phyloP scores from a whole-genome alignment of 441 rosid genomes.

The Populus hybrid region DNA sequence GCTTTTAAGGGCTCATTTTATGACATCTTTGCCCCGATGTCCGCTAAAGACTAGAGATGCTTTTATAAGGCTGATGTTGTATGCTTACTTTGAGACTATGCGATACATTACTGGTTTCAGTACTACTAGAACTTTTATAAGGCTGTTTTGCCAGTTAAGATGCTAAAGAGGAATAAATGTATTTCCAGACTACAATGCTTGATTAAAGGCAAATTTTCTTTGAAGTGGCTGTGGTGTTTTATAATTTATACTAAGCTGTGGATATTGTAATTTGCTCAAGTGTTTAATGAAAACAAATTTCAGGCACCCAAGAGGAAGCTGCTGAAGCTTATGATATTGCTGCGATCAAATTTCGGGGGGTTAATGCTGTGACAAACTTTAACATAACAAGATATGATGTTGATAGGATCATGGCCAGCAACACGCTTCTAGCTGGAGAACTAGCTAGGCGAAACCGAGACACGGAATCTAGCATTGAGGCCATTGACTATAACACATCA shows the following conservation, averaged over 20 bases:
- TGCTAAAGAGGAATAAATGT: conserved; percentile 12
- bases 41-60: conserved; percentile 36
- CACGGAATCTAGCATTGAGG: conserved; percentile 22
- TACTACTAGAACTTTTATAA: conserved; percentile 22
- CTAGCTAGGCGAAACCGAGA: conserved; percentile 55
- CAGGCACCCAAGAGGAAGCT: conserved; percentile 97
- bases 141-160: conserved; percentile 23
- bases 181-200: background rate
- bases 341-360: conserved; percentile 90
- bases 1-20: conserved; percentile 19
- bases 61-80: conserved; percentile 52
- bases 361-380: conserved; percentile 90
- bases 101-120: conserved; percentile 21
- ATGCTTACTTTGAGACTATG: conserved; percentile 27
- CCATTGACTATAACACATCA: conserved; percentile 7
- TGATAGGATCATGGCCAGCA: conserved; percentile 65
- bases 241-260: background rate
- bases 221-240: background rate
- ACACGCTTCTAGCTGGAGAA: conserved; percentile 58
- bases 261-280: background rate
- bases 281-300: background rate
- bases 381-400: conserved; percentile 68
- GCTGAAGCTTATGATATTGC: conserved; percentile 96
- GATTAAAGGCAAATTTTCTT: background rate
- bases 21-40: conserved; percentile 24